Evolutionary conservation across 179 eudicot genomes (phyloP), one percentile per base, ranked within the genome.

Genomic region (Vitellaria paradoxa): DNA sequence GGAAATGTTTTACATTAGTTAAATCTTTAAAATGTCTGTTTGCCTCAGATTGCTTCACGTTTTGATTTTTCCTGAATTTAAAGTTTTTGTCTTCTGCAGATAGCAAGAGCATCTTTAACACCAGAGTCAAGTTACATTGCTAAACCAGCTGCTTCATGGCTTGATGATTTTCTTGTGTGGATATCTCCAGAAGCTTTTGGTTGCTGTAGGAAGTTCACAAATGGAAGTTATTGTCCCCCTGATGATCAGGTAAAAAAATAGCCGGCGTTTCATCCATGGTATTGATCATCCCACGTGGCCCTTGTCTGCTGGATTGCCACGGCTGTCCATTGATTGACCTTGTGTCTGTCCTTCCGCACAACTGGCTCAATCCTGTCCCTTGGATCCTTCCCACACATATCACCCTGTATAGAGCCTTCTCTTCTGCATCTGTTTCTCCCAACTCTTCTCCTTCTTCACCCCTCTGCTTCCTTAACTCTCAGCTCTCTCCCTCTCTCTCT

Each of bases 101-200:
- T 96, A 74, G 81, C 94, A 55, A 91, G 86, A 87, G 98, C 93
- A 66, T 91, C 99, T 49, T 82, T 89, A 59, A 81, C 76, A 60
- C 95, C 99, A 63, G 90, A 92, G 62, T 88, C 98, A 73, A 96
- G 95, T 73, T 96, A 90, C 84, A 91, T 96, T 72, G 96, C 99
- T 68, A 96, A 94, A 88, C 98, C 98, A 61, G 98, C 99, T 77
- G 97, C 98, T 73, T 96, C 99, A 68, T 96, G 99, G 99, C 94
- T 96, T 82, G 99, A 96, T 84, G 99, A 96, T 84, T 94, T 87
- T 87, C 93, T 96, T 79, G 98, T 96, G 56, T 96, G 99, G 99
- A 64, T 96, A 66, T 94, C 98, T 83, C 98, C 99, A 74, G 98
- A 96, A 89, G 99, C 99, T 80, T 96, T 96, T 89, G 99, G 97